These are phyloP conservation scores for Thelephora aurantiotincta DNA, from an alignment of 768 basidiomycete species.

Conservation along the genomic window DNA sequence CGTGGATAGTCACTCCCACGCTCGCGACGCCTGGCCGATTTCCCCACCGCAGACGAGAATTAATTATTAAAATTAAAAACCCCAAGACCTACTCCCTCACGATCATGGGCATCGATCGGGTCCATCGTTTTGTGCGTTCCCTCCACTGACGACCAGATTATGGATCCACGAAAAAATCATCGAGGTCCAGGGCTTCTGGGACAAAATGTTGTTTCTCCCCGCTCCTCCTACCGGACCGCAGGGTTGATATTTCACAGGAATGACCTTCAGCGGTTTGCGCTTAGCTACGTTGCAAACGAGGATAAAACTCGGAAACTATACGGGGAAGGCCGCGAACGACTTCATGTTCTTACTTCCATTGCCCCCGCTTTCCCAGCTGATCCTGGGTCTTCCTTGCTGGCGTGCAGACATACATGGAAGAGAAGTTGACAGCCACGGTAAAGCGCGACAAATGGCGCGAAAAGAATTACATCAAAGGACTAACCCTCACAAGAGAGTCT, in stretches of 20 bases:
- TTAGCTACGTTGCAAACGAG: constrained; percentile 14
- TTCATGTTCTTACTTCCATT: constrained; percentile 6
- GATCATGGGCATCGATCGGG: no score
- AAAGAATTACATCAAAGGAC: constrained; percentile 13
- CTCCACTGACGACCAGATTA: not conserved
- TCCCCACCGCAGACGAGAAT: no score
- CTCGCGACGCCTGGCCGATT: no score
- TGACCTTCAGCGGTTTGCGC: constrained; percentile 11
- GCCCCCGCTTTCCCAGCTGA: no score
- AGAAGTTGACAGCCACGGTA: constrained; percentile 4
- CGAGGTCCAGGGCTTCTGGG: not conserved
- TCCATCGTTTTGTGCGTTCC: no score
- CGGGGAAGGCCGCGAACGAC: constrained; percentile 7
- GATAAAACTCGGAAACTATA: constrained; percentile 15
- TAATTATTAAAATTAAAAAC: no score
- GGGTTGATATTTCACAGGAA: constrained; percentile 6
- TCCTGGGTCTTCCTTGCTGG: no score
- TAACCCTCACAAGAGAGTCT: constrained; percentile 15
- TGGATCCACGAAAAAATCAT: not conserved
- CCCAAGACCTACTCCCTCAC: no score
- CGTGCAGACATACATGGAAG: constrained; percentile 8
- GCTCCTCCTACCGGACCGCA: not conserved
- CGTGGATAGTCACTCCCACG: no score
- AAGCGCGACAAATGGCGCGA: constrained; percentile 13
- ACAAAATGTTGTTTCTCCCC: not conserved